phyloP scores from a whole-genome alignment of 169 alveolate species.

The Hammondia hammondi region DNA sequence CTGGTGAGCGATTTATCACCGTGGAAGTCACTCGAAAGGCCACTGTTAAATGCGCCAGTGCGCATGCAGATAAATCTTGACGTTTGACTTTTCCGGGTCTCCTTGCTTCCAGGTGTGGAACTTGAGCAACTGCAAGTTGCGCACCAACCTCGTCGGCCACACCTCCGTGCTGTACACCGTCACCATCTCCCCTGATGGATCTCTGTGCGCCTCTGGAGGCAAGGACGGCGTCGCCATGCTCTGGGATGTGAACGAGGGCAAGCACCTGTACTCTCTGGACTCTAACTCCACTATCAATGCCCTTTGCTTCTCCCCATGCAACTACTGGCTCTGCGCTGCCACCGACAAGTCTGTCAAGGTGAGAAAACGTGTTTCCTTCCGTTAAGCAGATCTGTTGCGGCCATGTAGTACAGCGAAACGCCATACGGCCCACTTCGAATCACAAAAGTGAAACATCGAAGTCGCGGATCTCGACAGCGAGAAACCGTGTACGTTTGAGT shows the following conservation, averaged over 20 bases:
- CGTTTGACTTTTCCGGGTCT: neutral
- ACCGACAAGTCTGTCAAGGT: conserved; percentile 93
- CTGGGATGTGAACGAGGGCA: conserved; percentile 96
- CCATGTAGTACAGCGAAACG: no score
- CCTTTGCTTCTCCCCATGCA: conserved; percentile 94
- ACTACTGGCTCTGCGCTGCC: conserved; percentile 96
- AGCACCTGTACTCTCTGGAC: conserved; percentile 92
- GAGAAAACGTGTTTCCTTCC: neutral
- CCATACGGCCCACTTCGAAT: no score
- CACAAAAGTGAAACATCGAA: no score
- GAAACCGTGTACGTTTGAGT: no score
- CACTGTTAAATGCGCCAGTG: neutral
- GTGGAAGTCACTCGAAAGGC: neutral
- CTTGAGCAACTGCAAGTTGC: conserved; percentile 92
- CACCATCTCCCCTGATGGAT: conserved; percentile 96
- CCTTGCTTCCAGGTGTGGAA: conserved; percentile 88
- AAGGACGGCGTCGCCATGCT: conserved; percentile 95
- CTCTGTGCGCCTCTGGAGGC: conserved; percentile 99
- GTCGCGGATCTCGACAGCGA: no score
- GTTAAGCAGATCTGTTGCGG: no score
- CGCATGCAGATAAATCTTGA: neutral
- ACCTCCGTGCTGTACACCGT: conserved; percentile 94
- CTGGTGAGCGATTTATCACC: neutral
- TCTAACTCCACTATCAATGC: conserved; percentile 94
- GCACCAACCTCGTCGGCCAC: conserved; percentile 95